A percentile compares a stretch with the other conserved stretches of the same genome.
Conservation (phyloP, 768 basidiomycete genomes). For the Boletus speciosus region DNA sequence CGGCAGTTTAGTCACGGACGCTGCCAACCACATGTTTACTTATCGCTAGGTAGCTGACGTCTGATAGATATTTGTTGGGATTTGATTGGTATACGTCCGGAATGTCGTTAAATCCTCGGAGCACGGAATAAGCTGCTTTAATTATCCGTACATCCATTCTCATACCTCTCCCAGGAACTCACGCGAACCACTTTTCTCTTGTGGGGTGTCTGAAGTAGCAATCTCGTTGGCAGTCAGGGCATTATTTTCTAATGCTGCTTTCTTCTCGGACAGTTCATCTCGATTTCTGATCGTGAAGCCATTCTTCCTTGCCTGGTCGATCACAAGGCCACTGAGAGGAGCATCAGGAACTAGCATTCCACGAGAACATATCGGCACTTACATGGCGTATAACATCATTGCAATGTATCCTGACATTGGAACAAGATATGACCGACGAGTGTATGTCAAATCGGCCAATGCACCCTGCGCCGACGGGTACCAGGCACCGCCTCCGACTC, state of each 20-base stretch:
- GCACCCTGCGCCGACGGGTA: conserved; percentile 60
- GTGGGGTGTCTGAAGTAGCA: conserved; percentile 1
- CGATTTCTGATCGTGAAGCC: conserved; percentile 51
- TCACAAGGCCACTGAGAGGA: conserved; percentile 46
- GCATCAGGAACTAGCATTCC: background rate
- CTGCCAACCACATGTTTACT: background rate
- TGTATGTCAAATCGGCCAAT: conserved; percentile 47
- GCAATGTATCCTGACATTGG: conserved; percentile 56
- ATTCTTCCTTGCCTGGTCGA: conserved; percentile 45
- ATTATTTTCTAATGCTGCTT: background rate
- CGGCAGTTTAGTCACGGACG: conserved; percentile 50
- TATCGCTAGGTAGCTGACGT: conserved; percentile 7
- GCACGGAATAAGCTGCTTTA: background rate
- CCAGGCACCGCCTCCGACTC: conserved; percentile 68
- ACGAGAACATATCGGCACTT: conserved; percentile 23
- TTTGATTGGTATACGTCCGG: conserved; percentile 10
- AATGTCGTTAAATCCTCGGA: conserved; percentile 2
- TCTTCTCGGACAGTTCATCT: conserved; percentile 37
- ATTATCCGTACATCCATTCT: background rate
- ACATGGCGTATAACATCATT: conserved; percentile 58
- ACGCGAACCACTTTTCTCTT: conserved; percentile 12
- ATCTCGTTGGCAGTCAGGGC: background rate
- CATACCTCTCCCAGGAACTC: conserved; percentile 14
- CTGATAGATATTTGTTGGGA: conserved; percentile 9
- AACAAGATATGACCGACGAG: conserved; percentile 56